Evolutionary conservation across 2,329 filamentous ascomycete species (phyloP), one percentile per base, ranked within the genome.

Genomic region (Alternaria triticina): DNA sequence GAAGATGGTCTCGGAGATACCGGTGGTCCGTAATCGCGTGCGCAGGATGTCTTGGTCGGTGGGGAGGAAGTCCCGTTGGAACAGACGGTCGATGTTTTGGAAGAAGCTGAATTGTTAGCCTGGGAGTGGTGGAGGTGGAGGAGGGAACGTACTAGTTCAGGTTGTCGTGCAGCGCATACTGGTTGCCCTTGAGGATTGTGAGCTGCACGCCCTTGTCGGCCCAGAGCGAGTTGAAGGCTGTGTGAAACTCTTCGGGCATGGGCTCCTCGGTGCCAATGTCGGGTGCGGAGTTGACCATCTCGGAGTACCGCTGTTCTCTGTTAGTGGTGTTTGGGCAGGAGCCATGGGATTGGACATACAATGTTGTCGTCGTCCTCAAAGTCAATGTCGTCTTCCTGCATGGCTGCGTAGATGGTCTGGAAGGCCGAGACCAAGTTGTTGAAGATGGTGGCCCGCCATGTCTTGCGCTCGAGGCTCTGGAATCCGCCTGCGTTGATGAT

Each of bases 161-260:
- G 77, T 98, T 98, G 83, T 98, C 96, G 79, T 98, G 94, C 54
- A 98, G 87, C 17, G 96, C 95, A 81, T 95, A 98, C 83, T 97
- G 95, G 79, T 98, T 97, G 72, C 96, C 96, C 82, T 96, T 95
- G 54, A 89, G 86, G 69, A 98, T 96, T n/a, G 94, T 93, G 73
- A 89, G 85, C 79, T 93, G 93, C 57, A 98, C 92, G 63, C 94
- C 94, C 44, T 82, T 84, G 79, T 99, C 95, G 25, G 83, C 83
- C 96, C 95, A 99, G 64, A 98, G 85, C 57, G 86, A 86, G 80
- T 91, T 92, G 84, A 98, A 91, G 6, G 95, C 93, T 74, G 89
- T 84, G 66, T 96, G 84, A 82, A 91, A 96, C 67, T 94, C 89
- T 59, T 84, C 81, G 3, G 94, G 93, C 79, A 98, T 90, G 12